phyloP scores from a whole-genome alignment of 2,329 filamentous ascomycete species.

The Huntiella bhutanensis region DNA sequence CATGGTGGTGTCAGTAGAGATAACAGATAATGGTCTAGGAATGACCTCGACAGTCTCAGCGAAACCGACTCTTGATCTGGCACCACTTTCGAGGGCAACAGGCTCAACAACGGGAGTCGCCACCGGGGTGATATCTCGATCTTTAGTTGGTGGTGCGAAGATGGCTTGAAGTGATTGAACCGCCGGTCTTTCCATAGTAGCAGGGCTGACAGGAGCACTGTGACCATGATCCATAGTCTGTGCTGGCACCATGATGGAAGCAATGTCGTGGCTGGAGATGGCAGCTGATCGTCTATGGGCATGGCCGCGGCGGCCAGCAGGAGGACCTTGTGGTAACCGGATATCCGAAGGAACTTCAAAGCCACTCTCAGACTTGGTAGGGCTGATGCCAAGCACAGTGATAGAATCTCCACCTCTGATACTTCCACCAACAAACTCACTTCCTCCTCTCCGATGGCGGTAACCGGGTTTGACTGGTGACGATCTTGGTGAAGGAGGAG shows the following conservation, averaged over 20 bases:
- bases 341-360: constrained; percentile 35
- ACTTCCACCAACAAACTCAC: constrained; percentile 71
- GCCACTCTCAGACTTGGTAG: constrained; percentile 43
- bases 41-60: constrained; percentile 72
- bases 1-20: constrained; percentile 70
- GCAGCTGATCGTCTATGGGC: constrained; percentile 65
- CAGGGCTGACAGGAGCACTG: constrained; percentile 47
- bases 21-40: constrained; percentile 60
- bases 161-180: neutral
- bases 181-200: constrained; percentile 22
- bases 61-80: constrained; percentile 57
- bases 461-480: constrained; percentile 31
- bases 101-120: constrained; percentile 6
- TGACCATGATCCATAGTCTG: constrained; percentile 26
- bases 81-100: constrained; percentile 13
- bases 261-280: constrained; percentile 68
- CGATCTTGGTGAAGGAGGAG: constrained; percentile 35
- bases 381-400: constrained; percentile 47
- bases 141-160: neutral
- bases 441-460: constrained; percentile 62
- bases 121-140: neutral
- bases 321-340: constrained; percentile 29
- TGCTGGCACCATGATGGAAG: constrained; percentile 44
- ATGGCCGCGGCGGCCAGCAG: constrained; percentile 44
- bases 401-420: constrained; percentile 37